A percentile compares a stretch with the other conserved stretches of the same genome.
These are phyloP conservation scores for Holtermanniella nyarrowii DNA, from an alignment of 768 basidiomycete species.

Conservation along the genomic window DNA sequence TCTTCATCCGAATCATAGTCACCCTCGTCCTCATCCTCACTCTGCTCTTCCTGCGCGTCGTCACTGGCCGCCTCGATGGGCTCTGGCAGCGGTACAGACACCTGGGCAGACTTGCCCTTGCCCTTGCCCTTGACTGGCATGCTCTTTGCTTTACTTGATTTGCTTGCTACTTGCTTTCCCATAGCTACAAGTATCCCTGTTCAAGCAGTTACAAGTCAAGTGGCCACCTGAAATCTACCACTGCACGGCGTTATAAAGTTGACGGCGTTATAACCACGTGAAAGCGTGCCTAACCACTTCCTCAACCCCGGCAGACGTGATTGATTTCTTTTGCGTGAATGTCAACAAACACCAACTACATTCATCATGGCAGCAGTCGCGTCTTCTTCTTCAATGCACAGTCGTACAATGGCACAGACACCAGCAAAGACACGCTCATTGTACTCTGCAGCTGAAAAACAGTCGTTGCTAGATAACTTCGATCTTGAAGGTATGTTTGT, in stretches of 20 bases:
- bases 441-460: constrained; percentile 27
- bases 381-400: too few species aligned
- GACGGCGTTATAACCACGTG: background rate
- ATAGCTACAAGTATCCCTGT: too few species aligned
- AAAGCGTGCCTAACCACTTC: too few species aligned
- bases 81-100: background rate
- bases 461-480: constrained; percentile 36
- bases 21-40: constrained; percentile 27
- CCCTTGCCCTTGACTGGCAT: constrained; percentile 5
- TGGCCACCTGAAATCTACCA: background rate
- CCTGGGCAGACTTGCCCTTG: constrained; percentile 14
- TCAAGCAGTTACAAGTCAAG: too few species aligned
- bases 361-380: too few species aligned
- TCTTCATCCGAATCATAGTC: constrained; percentile 12
- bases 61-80: constrained; percentile 4
- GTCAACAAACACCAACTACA: too few species aligned
- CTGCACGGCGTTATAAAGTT: background rate
- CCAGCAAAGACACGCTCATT: background rate
- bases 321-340: too few species aligned
- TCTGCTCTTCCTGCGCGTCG: constrained; percentile 14
- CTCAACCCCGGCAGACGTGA: too few species aligned
- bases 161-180: background rate
- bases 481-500: constrained; percentile 38
- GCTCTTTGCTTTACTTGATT: constrained; percentile 2
- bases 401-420: background rate